phyloP scores from a whole-genome alignment of 2,329 filamentous ascomycete genomes.

The Aspergillus neoniger region DNA sequence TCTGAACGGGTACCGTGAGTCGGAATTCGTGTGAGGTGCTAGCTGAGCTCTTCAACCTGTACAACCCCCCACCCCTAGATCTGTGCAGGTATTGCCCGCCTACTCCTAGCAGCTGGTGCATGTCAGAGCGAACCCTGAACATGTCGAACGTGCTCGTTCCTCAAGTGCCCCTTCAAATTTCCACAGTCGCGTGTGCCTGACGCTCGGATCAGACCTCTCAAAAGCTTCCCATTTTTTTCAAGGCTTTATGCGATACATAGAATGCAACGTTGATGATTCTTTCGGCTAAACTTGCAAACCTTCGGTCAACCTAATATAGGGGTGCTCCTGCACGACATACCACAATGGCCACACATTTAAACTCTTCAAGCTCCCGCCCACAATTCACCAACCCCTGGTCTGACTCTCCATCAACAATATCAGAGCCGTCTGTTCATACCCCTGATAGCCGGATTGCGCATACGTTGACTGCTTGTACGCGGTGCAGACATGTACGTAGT shows the following conservation, averaged over 20 bases:
- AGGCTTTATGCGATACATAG: slow-evolving; percentile 14
- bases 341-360: slow-evolving; percentile 26
- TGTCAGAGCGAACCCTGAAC: slow-evolving; percentile 20
- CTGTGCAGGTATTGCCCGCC: slow-evolving; percentile 8
- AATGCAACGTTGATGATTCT: slow-evolving; percentile 8
- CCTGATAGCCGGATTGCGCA: slow-evolving; percentile 47
- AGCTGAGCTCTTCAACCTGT: slow-evolving; percentile 10
- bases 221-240: neutral
- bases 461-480: slow-evolving; percentile 52
- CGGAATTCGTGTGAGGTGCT: neutral
- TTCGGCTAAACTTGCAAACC: slow-evolving; percentile 5
- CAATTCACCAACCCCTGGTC: slow-evolving; percentile 31
- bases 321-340: slow-evolving; percentile 5
- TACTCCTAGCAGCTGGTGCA: slow-evolving; percentile 17
- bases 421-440: slow-evolving; percentile 31
- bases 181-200: slow-evolving; percentile 16
- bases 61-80: slow-evolving; percentile 8
- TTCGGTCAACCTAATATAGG: slow-evolving; percentile 12
- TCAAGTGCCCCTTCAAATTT: slow-evolving; percentile 16
- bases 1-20: neutral
- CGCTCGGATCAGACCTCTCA: slow-evolving; percentile 2
- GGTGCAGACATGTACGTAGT: slow-evolving; percentile 51
- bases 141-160: slow-evolving; percentile 25
- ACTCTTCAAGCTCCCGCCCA: slow-evolving; percentile 20
- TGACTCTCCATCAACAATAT: slow-evolving; percentile 29